Evolutionary conservation across 441 rosid species (phyloP).

Genomic region (Erodium moschatum): DNA sequence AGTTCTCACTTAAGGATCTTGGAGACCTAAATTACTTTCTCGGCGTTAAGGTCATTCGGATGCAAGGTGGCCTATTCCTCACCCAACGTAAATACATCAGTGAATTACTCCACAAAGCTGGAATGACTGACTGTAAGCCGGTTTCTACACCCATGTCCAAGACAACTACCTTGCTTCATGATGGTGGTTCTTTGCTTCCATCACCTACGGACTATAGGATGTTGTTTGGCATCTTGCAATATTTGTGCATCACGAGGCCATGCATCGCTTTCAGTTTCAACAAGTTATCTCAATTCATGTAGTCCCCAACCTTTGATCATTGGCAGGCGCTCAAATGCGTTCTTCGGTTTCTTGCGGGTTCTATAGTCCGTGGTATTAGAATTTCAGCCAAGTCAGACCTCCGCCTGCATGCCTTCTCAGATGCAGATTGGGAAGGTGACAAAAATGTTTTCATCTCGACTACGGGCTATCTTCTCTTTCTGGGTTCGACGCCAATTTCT

Average conservation of each 20-base stretch:
- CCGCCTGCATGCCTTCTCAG: no score
- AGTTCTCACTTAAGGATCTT: neutral
- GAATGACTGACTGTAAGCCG: neutral
- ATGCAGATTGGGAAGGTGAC: no score
- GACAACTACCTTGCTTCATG: neutral
- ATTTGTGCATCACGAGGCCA: neutral
- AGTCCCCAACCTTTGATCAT: neutral
- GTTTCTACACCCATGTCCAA: neutral
- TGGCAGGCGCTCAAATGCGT: neutral
- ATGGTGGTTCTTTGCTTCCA: neutral
- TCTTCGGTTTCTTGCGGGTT: neutral
- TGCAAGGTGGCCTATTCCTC: neutral
- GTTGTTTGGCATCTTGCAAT: neutral
- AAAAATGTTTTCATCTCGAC: no score
- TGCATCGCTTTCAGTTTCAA: neutral
- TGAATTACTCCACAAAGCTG: neutral
- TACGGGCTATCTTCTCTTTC: no score
- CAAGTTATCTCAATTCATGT: constrained; percentile 6
- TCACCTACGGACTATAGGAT: neutral
- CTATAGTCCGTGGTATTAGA: neutral
- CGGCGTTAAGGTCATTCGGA: neutral
- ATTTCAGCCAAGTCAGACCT: neutral
- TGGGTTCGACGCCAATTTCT: no score
- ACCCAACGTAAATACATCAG: neutral
- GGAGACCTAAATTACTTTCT: neutral